phyloP scores from a whole-genome alignment of 2,329 filamentous ascomycete species.

The Fusarium brachygibbosum region DNA sequence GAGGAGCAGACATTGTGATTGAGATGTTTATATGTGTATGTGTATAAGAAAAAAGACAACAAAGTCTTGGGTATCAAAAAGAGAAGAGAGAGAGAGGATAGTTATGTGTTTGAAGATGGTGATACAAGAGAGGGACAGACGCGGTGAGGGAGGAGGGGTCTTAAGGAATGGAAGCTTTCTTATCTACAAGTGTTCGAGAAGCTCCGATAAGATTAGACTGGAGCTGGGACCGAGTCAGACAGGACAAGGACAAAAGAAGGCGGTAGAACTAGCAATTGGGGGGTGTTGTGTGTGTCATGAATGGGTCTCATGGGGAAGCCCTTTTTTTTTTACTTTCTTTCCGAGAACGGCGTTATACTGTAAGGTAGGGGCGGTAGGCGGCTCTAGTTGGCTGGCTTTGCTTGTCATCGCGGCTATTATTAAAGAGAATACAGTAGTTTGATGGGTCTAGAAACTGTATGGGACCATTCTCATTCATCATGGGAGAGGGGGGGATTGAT shows the following conservation, averaged over 20 bases:
- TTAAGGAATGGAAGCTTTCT: constrained; percentile 21
- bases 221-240: too few relatives aligned
- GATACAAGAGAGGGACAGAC: constrained; percentile 15
- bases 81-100: too few relatives aligned
- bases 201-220: constrained; percentile 32
- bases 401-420: constrained; percentile 40
- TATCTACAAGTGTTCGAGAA: constrained; percentile 30
- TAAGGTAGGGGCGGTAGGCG: constrained; percentile 24
- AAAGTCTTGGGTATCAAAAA: constrained; percentile 17
- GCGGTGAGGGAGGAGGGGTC: constrained; percentile 15
- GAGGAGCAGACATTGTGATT: constrained; percentile 38
- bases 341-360: constrained; percentile 33
- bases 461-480: neutral
- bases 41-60: neutral
- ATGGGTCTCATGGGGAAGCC: constrained; percentile 12
- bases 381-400: constrained; percentile 9
- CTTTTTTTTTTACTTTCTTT: constrained; percentile 10
- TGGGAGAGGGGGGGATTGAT: constrained; percentile 2
- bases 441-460: constrained; percentile 10
- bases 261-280: neutral
- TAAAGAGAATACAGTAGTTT: constrained; percentile 26
- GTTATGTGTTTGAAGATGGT: constrained; percentile 1
- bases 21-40: constrained; percentile 40
- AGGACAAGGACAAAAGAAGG: neutral
- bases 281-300: neutral